Percentiles rank a stretch among this genome's conserved stretches.
Evolutionary conservation across 1,284 basidiomycete genomes (phyloP).

Genomic region (Fomitiporia mediterranea): DNA sequence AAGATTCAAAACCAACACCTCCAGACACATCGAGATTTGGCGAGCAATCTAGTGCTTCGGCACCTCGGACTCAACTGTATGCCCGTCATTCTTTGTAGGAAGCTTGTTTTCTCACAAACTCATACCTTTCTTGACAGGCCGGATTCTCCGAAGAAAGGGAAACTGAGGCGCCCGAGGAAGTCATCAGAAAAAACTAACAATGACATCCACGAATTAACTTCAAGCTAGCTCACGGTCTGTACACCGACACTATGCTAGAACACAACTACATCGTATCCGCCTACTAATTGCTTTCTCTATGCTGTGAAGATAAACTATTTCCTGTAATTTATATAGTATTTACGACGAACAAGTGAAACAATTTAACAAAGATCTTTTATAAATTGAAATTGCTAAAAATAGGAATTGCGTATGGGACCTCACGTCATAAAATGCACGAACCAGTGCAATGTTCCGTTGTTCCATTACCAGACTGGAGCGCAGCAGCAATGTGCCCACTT

Average conservation of each 20-base stretch:
- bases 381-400: neutral
- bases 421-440: neutral
- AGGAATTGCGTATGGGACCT: neutral
- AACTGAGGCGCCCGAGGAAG: neutral
- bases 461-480: no score
- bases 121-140: neutral
- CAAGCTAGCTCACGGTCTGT: neutral
- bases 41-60: slow-evolving; percentile 8
- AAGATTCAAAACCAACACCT: neutral
- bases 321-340: neutral
- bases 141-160: neutral
- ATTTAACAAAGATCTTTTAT: neutral
- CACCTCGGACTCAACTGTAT: neutral
- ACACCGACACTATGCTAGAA: no score
- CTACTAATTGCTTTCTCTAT: neutral
- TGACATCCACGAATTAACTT: neutral
- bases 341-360: no score
- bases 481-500: neutral
- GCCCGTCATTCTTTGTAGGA: neutral
- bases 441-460: no score
- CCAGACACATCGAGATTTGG: neutral
- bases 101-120: neutral
- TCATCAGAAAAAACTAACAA: neutral
- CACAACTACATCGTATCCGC: neutral
- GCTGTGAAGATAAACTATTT: slow-evolving; percentile 1